Evolutionary conservation across 1,284 basidiomycete species (phyloP).

Genomic region (Malassezia restricta): DNA sequence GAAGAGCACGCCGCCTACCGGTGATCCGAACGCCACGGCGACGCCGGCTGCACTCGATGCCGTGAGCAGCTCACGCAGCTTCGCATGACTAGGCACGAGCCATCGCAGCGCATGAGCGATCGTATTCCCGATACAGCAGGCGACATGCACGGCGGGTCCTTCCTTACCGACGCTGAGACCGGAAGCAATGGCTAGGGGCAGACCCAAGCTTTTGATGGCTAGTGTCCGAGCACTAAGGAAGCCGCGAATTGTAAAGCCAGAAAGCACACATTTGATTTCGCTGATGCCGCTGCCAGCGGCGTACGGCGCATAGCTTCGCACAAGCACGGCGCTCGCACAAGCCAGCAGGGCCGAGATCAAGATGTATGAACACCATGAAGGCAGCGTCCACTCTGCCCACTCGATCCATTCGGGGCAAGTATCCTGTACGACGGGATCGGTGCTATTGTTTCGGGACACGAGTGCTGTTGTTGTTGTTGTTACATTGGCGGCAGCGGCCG

Average conservation of each 20-base stretch:
- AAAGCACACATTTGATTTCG: conserved; percentile 96
- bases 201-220: conserved; percentile 77
- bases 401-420: conserved; percentile 83
- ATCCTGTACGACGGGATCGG: conserved; percentile 47
- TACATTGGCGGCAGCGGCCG: conserved; percentile 16
- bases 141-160: conserved; percentile 94
- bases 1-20: conserved; percentile 93
- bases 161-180: conserved; percentile 96
- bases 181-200: conserved; percentile 80
- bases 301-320: conserved; percentile 76
- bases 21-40: conserved; percentile 91
- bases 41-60: conserved; percentile 94
- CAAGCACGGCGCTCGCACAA: conserved; percentile 60
- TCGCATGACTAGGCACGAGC: conserved; percentile 80
- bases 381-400: conserved; percentile 70
- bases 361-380: conserved; percentile 72
- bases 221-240: conserved; percentile 82
- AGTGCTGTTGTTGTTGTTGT: conserved; percentile 17
- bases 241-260: conserved; percentile 91
- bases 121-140: conserved; percentile 80
- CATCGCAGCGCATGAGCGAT: conserved; percentile 69
- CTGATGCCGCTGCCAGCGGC: conserved; percentile 96
- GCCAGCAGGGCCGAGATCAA: conserved; percentile 36
- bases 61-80: conserved; percentile 87
- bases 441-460: not conserved